Evolutionary conservation across 805 yeast species (phyloP), one percentile per base, ranked within the genome.

Genomic region (Debaryomyces prosopidis): DNA sequence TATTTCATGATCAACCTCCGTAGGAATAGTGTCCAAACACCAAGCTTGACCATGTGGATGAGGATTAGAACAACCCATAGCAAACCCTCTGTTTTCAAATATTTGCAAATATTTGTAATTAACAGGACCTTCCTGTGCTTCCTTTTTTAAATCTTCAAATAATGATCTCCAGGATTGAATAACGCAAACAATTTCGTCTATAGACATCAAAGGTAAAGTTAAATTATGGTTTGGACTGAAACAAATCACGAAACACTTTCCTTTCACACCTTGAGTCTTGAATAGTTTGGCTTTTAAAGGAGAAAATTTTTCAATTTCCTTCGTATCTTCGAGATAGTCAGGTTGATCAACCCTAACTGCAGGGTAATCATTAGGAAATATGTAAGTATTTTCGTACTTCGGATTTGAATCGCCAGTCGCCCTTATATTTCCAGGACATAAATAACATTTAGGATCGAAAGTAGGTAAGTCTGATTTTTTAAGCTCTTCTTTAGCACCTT

Each of bases 31-130:
- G 50, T 77, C 83, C 44, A 84, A 69, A 63, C 85, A 80, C 92
- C 92, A 85, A 11, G 86, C 88, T 66, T 85, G 92, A 20, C 91
- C 89, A 58, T 85, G 92, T 6, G 91, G 90, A 63, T 85, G 92
- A 2, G 89, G 85, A 58, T 85, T 85, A 3, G 89, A 84, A 58
- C 91, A 85, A 33, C 91, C 91, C 91, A 85, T 85, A 5, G 87
- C 85, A 35, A 82, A 71, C 26, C 91, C 91, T 63, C 85, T 85
- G 61, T 85, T 85, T 60, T 85, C 92, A 59, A 85, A 85, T 32
- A 85, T 82, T 65, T 85, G 90, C 48, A 85, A 64, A 63, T 85
- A 84, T 50, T 73, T 73, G 58, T 60, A 78, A 26, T 85, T 80
- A 4, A 70, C 71, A 27, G 63, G 65, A 2, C 66, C 62, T n/a